These are phyloP conservation scores for Nidula niveotomentosa DNA, from an alignment of 1,284 basidiomycete genomes.

Conservation along the genomic window DNA sequence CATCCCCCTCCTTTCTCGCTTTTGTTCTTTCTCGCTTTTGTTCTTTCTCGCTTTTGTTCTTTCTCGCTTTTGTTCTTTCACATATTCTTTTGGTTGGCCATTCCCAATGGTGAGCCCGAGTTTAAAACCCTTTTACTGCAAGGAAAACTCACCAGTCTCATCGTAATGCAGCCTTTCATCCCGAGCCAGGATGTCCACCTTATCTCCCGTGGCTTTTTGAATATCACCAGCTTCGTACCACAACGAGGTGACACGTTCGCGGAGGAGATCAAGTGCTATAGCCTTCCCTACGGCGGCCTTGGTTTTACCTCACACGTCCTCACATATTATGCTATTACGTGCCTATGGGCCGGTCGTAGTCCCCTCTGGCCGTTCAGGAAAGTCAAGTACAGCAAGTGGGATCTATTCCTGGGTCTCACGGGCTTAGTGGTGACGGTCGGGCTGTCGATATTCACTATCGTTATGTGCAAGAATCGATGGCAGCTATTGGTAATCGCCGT, in stretches of 20 bases:
- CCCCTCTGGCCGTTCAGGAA: slow-evolving; percentile 24
- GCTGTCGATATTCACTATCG: slow-evolving; percentile 7
- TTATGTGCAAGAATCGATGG: slow-evolving; percentile 11
- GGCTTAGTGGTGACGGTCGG: slow-evolving; percentile 16
- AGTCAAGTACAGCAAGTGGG: slow-evolving; percentile 18
- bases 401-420: slow-evolving; percentile 18
- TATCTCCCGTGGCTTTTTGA: no score
- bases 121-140: no score
- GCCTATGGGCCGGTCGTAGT: slow-evolving; percentile 22
- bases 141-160: no score
- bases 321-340: slow-evolving; percentile 24
- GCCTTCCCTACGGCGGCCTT: slow-evolving; percentile 23
- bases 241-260: background rate
- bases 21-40: no score
- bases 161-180: no score
- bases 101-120: no score
- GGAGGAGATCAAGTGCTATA: slow-evolving; percentile 24
- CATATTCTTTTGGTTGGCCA: no score
- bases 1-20: no score
- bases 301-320: slow-evolving; percentile 26
- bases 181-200: no score
- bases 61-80: no score
- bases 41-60: no score
- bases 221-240: no score
- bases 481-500: slow-evolving; percentile 12